Base-by-base conservation (phyloP, 306 rosid genomes). In the Coriaria nepalensis region DNA sequence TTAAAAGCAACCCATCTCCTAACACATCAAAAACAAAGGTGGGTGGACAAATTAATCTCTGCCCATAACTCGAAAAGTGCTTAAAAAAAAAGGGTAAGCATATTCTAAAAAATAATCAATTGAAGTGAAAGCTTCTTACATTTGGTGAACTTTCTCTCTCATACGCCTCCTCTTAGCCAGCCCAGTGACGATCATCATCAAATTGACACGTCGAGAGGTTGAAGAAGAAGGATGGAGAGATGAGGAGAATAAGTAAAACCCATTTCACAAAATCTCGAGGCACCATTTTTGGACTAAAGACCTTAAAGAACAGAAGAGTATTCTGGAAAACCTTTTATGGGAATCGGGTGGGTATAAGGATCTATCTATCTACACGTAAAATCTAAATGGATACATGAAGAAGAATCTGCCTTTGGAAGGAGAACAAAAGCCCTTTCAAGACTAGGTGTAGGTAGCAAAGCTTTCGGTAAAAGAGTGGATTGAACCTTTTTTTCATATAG, bases 141-240 rank as follows among this genome's bases (percentile, higher is more conserved):
- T 84, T 45, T 68, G 73, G 48, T 93, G 97, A 60, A 79, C 97
- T 69, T 79, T 81, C 41, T 90, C 84, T 75, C 77, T 68, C 94
- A 90, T 76, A 57, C 86, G 95, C 13, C 37, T 71, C 65, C 68
- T 81, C 80, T 77, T 90, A 47, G 84, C 60, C 60, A 36, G 77
- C 65, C 61, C 59, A 75, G 36, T 33, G 74, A 59, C 66, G 42
- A 65, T 62, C 71, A 20, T 68, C 41, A 3, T 20, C 29, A 20
- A 20, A 20, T 15, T 65, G 36, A 8, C 84, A 66, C 11, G 47
- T 4, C 56, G 72, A 69, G 5, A 48, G 56, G 62, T 35, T 32
- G 40, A 53, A 59, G 68, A 67, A 33, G 51, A 68, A 10, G 49
- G 63, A 20, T 20, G 29, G 44, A 46, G 76, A 61, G 15, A 74